Conservation (phyloP, 2,329 filamentous ascomycete genomes). For the Ophiostoma novo-ulmi region DNA sequence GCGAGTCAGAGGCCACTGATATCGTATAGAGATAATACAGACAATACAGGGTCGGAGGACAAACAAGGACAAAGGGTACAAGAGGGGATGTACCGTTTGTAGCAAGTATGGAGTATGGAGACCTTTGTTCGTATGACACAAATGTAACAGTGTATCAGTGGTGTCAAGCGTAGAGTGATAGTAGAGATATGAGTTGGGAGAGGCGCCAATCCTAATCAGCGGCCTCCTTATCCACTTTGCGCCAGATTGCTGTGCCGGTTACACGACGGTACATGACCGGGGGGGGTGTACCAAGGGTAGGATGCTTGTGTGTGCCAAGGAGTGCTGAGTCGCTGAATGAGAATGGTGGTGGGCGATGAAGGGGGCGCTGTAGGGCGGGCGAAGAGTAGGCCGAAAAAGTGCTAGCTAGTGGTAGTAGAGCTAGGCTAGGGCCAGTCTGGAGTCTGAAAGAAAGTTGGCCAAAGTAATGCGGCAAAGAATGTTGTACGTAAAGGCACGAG, state of each 20-base stretch:
- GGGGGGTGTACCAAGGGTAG: background rate
- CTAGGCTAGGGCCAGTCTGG: background rate
- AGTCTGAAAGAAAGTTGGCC: background rate
- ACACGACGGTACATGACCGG: constrained; percentile 20
- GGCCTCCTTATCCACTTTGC: constrained; percentile 20
- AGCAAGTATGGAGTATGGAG: background rate
- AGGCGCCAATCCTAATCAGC: constrained; percentile 15
- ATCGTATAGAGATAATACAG: background rate
- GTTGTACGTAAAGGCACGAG: background rate
- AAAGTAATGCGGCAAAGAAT: background rate
- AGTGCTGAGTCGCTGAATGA: background rate
- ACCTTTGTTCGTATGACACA: background rate
- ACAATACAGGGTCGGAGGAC: background rate
- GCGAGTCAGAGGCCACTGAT: constrained; percentile 4
- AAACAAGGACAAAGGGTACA: background rate
- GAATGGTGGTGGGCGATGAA: background rate
- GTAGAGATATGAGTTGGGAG: background rate
- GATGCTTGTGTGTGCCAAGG: background rate
- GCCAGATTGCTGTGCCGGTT: constrained; percentile 16
- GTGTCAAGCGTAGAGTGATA: background rate
- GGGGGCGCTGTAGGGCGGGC: background rate
- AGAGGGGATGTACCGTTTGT: background rate
- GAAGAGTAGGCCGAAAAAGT: background rate
- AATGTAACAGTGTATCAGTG: background rate
- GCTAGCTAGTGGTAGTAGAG: background rate